These are phyloP conservation scores for Pseudopithomyces maydicus DNA, from an alignment of 2,329 filamentous ascomycete species.

Conservation along the genomic window DNA sequence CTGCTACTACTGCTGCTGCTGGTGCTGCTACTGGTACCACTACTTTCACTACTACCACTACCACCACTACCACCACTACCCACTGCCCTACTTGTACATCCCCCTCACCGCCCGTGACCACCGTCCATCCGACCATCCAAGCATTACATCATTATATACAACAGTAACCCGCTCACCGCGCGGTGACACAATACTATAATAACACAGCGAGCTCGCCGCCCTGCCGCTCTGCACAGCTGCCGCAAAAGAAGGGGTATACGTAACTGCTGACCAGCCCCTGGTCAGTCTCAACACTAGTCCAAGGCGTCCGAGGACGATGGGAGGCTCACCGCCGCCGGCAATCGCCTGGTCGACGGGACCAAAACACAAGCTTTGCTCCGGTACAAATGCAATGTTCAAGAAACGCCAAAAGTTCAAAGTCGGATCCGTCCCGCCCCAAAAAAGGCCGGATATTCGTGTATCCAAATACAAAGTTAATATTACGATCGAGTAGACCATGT, in stretches of 20 bases:
- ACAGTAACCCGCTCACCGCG: slow-evolving; percentile 14
- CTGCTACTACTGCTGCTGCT: no score
- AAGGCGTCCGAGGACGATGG: background rate
- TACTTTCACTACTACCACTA: no score
- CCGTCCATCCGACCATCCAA: slow-evolving; percentile 20
- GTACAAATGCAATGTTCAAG: slow-evolving; percentile 16
- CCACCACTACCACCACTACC: no score
- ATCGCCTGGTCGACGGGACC: background rate
- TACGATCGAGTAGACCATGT: slow-evolving; percentile 17
- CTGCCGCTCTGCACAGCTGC: slow-evolving; percentile 1
- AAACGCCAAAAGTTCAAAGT: slow-evolving; percentile 15
- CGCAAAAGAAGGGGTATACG: slow-evolving; percentile 26
- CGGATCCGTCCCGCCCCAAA: slow-evolving; percentile 11
- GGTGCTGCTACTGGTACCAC: no score
- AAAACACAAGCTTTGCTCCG: slow-evolving; percentile 13
- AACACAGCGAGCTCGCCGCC: background rate
- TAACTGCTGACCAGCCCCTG: slow-evolving; percentile 16
- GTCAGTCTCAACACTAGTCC: slow-evolving; percentile 7
- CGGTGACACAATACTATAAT: slow-evolving; percentile 11
- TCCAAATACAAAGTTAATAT: slow-evolving; percentile 16
- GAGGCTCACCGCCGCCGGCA: background rate
- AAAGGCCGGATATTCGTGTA: slow-evolving; percentile 7
- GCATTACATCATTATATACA: slow-evolving; percentile 37
- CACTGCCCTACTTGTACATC: slow-evolving; percentile 13
- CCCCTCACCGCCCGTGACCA: slow-evolving; percentile 3